Percentiles rank a stretch among this genome's conserved stretches.
phyloP scores from a whole-genome alignment of 2,329 filamentous ascomycete genomes.

The Cladosporium sp. region DNA sequence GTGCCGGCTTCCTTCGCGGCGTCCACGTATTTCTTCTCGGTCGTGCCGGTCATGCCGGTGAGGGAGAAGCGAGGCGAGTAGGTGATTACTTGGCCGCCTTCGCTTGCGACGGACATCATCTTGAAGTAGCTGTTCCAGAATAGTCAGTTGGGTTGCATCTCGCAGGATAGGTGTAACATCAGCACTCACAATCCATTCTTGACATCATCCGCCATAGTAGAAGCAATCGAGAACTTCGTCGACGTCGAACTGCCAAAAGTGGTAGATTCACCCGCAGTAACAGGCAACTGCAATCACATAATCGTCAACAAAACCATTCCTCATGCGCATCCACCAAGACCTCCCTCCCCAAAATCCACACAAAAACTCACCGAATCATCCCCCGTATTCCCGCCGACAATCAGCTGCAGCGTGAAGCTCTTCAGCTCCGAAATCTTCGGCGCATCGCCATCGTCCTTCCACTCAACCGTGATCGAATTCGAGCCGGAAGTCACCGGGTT shows the following conservation, averaged over 20 bases:
- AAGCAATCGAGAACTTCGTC: constrained; percentile 15
- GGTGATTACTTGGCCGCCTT: constrained; percentile 53
- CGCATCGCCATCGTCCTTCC: constrained; percentile 51
- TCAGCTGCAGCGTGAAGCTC: constrained; percentile 55
- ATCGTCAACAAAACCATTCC: background rate
- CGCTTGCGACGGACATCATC: constrained; percentile 52
- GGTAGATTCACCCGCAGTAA: background rate
- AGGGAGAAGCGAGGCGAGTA: constrained; percentile 63
- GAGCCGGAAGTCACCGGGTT: constrained; percentile 42
- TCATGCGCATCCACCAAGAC: background rate
- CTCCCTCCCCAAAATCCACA: background rate
- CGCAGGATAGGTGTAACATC: constrained; percentile 18
- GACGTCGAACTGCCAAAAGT: constrained; percentile 7
- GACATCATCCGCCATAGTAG: constrained; percentile 27
- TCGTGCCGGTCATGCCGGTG: constrained; percentile 58
- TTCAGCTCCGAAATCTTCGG: constrained; percentile 48
- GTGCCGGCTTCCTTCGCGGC: constrained; percentile 35
- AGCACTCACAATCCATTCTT: constrained; percentile 53
- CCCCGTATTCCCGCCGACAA: constrained; percentile 52
- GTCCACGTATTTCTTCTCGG: constrained; percentile 39
- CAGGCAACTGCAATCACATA: background rate
- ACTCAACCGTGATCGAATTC: constrained; percentile 47
- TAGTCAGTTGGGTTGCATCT: constrained; percentile 3
- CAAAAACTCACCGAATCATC: constrained; percentile 4
- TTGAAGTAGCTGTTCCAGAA: constrained; percentile 50